Percentiles rank a stretch among this genome's conserved stretches.
phyloP scores from a whole-genome alignment of 176 grass and related monocot species.

The Alloteropsis semialata region DNA sequence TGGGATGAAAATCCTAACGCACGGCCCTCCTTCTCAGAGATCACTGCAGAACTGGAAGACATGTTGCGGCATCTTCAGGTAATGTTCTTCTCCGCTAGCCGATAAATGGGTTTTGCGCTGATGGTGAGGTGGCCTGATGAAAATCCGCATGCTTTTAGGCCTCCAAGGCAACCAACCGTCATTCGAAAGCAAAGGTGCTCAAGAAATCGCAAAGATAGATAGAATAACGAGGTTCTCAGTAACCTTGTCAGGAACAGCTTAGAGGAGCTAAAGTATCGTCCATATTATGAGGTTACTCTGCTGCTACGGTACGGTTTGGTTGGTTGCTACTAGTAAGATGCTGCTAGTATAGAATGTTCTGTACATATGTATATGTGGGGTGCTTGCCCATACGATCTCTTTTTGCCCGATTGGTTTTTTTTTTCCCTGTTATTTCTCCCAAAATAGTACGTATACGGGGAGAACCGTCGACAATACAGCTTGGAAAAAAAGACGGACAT shows the following conservation, averaged over 20 bases:
- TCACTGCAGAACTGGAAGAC: constrained; percentile 67
- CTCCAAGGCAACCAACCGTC: constrained; percentile 24
- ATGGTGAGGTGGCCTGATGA: background rate
- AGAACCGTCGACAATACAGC: background rate
- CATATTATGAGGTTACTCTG: background rate
- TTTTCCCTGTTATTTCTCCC: background rate
- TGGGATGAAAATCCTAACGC: constrained; percentile 62
- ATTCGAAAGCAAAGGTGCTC: constrained; percentile 43
- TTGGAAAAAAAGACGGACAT: background rate
- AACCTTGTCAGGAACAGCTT: constrained; percentile 1
- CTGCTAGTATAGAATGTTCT: constrained; percentile 8
- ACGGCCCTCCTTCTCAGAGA: constrained; percentile 67
- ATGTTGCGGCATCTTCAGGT: constrained; percentile 59
- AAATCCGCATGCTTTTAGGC: constrained; percentile 21
- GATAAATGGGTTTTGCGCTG: background rate
- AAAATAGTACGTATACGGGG: background rate
- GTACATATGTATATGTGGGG: constrained; percentile 2
- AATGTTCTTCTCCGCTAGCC: background rate
- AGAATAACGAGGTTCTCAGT: background rate
- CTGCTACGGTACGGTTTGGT: background rate
- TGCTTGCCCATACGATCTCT: background rate
- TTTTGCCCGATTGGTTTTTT: background rate
- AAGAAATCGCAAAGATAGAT: constrained; percentile 53
- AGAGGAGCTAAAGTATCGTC: background rate
- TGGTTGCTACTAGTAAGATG: background rate